phyloP scores from a whole-genome alignment of 23 red algal species.

The Gracilaria gracilis region DNA sequence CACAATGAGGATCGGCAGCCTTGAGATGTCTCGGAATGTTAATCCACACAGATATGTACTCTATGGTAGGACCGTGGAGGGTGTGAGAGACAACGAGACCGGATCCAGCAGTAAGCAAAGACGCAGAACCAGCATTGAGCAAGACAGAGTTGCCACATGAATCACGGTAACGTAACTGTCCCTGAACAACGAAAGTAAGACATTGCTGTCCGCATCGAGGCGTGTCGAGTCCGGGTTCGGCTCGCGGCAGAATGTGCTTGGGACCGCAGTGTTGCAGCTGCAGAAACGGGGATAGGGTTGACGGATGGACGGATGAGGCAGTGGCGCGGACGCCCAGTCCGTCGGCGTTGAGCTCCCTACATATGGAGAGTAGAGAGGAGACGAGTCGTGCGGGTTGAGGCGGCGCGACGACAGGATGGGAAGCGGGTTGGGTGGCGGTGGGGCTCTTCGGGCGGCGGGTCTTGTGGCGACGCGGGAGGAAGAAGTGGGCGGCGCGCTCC shows the following conservation, averaged over 20 bases:
- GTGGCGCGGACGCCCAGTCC: constrained; percentile 39
- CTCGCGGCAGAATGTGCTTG: not conserved
- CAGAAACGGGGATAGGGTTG: constrained; percentile 48
- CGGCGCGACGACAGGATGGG: not conserved
- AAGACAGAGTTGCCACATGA: constrained; percentile 2
- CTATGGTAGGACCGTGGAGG: constrained; percentile 36
- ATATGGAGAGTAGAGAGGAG: constrained; percentile 19
- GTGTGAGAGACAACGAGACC: constrained; percentile 57
- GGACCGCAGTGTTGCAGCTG: constrained; percentile 57
- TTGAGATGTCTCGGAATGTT: constrained; percentile 49
- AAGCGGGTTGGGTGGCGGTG: not conserved
- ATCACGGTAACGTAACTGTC: constrained; percentile 40
- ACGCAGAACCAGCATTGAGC: constrained; percentile 28
- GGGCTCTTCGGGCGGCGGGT: constrained; percentile 14
- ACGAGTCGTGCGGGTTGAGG: constrained; percentile 26
- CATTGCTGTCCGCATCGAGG: constrained; percentile 59
- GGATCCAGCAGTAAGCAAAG: constrained; percentile 47
- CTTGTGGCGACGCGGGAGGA: constrained; percentile 36
- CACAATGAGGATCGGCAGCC: constrained; percentile 17
- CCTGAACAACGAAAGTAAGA: constrained; percentile 45
- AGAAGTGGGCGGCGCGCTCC: constrained; percentile 45
- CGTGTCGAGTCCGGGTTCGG: constrained; percentile 10
- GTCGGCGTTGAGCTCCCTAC: constrained; percentile 45
- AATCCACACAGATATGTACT: constrained; percentile 67
- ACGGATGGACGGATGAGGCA: constrained; percentile 37